Evolutionary conservation across 805 yeast species (phyloP).

Genomic region (Suhomyces sp.): DNA sequence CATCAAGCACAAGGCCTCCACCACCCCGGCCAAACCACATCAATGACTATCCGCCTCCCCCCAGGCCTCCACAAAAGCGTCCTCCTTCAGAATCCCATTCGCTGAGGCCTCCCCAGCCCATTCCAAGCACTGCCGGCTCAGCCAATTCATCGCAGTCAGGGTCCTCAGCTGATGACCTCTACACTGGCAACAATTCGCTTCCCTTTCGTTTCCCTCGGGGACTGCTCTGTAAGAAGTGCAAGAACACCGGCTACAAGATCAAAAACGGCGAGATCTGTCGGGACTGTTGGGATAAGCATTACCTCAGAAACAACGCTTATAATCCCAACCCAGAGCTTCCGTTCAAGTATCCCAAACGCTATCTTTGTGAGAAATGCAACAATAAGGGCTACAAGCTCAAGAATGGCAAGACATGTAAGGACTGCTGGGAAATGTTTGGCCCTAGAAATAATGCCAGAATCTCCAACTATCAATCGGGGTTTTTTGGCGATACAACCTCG

Average conservation of each 20-base stretch:
- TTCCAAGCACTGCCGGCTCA: too few species aligned
- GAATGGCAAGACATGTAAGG: conserved; percentile 64
- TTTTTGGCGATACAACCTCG: conserved; percentile 5
- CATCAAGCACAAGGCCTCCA: background rate
- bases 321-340: conserved; percentile 54
- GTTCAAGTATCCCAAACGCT: conserved; percentile 64
- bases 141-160: too few species aligned
- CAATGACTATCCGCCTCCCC: background rate
- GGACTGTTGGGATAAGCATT: conserved; percentile 32
- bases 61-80: conserved; percentile 7
- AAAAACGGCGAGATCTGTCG: conserved; percentile 26
- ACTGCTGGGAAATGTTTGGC: conserved; percentile 68
- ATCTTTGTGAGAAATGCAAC: conserved; percentile 63
- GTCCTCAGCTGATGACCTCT: conserved; percentile 11
- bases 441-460: conserved; percentile 29
- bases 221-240: conserved; percentile 31
- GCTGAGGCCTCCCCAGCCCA: too few species aligned
- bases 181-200: conserved; percentile 15
- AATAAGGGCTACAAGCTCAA: conserved; percentile 69
- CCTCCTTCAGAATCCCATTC: too few species aligned
- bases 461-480: conserved; percentile 1
- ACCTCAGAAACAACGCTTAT: conserved; percentile 31
- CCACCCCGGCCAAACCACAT: background rate
- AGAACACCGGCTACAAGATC: conserved; percentile 33
- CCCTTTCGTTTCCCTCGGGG: conserved; percentile 35